Percentiles rank a stretch among this genome's conserved stretches.
Evolutionary conservation across 2,329 filamentous ascomycete genomes (phyloP).

Genomic region (Emericellopsis cladophorae): DNA sequence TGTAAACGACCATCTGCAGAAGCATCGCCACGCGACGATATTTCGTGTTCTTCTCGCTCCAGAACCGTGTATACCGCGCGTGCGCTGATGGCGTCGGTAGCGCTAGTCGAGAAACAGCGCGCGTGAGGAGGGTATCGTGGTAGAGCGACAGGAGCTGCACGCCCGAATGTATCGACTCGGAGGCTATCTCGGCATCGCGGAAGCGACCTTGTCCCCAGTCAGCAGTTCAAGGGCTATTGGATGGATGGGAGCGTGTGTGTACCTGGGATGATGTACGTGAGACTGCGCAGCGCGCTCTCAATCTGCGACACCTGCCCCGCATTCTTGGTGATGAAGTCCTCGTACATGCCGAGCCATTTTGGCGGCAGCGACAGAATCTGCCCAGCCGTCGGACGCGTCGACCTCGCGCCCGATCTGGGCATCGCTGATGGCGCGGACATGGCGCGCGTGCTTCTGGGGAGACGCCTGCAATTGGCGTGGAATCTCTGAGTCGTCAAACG

Average conservation of each 20-base stretch:
- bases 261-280: constrained; percentile 95
- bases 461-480: too few species aligned
- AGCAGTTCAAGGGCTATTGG: not conserved
- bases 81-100: constrained; percentile 42
- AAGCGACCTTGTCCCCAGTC: constrained; percentile 49
- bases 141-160: constrained; percentile 87
- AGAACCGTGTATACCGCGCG: constrained; percentile 54
- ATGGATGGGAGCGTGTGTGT: constrained; percentile 6
- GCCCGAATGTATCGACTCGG: constrained; percentile 79
- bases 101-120: constrained; percentile 45
- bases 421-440: constrained; percentile 2
- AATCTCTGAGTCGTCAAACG: too few species aligned
- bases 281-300: constrained; percentile 78
- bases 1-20: constrained; percentile 86
- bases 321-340: constrained; percentile 90
- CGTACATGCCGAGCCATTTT: constrained; percentile 60
- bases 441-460: not conserved
- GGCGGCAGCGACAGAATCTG: constrained; percentile 44
- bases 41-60: constrained; percentile 48
- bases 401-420: not conserved
- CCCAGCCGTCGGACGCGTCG: constrained; percentile 11
- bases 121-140: constrained; percentile 76
- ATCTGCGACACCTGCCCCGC: constrained; percentile 88
- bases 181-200: constrained; percentile 86
- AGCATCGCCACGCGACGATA: constrained; percentile 75